A percentile compares a stretch with the other conserved stretches of the same genome.
Evolutionary conservation across 2,329 filamentous ascomycete genomes (phyloP).

Genomic region (Chaetomium strumarium): DNA sequence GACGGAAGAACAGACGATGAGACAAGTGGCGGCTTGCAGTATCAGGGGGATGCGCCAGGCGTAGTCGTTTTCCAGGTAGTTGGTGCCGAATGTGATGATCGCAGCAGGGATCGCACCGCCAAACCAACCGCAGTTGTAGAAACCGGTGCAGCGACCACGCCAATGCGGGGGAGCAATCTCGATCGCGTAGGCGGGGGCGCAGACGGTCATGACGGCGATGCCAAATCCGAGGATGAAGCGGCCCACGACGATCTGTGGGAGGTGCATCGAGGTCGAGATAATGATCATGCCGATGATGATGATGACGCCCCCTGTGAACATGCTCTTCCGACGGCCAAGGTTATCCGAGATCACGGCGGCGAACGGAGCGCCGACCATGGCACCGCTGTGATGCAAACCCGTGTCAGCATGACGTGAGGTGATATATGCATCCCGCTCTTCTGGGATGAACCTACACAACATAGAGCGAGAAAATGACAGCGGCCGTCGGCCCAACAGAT

Average conservation of each 20-base stretch:
- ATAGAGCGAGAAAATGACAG: conserved; percentile 42
- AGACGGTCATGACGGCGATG: conserved; percentile 43
- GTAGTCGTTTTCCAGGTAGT: conserved; percentile 39
- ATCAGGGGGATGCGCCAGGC: conserved; percentile 46
- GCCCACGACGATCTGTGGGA: conserved; percentile 40
- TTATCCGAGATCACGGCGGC: conserved; percentile 41
- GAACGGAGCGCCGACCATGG: conserved; percentile 35
- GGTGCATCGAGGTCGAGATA: conserved; percentile 32
- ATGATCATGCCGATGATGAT: conserved; percentile 42
- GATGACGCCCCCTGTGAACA: conserved; percentile 39
- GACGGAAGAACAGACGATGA: conserved; percentile 34
- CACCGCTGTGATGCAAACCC: conserved; percentile 32
- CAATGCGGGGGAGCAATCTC: conserved; percentile 45
- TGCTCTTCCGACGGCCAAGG: conserved; percentile 39
- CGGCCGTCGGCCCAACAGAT: conserved; percentile 34
- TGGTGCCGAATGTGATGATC: conserved; percentile 43
- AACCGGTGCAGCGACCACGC: conserved; percentile 42
- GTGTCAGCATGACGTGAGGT: not conserved
- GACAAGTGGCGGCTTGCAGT: conserved; percentile 40
- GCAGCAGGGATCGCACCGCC: conserved; percentile 46
- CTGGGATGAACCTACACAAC: conserved; percentile 35
- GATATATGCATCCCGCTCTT: not conserved
- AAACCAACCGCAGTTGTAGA: conserved; percentile 51
- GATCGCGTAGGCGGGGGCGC: conserved; percentile 43
- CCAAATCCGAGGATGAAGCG: conserved; percentile 43